Conservation (phyloP, 140 eudicot species). For the Oenanthe javanica region DNA sequence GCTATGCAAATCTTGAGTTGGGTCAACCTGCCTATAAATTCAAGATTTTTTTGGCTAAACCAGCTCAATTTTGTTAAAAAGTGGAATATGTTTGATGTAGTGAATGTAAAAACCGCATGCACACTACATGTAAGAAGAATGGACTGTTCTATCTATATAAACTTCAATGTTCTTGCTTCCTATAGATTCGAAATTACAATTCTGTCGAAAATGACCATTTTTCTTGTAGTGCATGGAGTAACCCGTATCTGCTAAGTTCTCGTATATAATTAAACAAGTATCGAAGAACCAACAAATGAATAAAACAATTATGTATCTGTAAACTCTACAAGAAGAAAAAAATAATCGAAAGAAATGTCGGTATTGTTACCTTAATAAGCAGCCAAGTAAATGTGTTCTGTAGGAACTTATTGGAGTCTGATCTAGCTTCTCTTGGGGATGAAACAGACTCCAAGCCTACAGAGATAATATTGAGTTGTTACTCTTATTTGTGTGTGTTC, state of each 20-base stretch:
- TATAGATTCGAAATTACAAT: too few species aligned
- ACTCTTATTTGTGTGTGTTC: neutral
- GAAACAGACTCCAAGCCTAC: conserved; percentile 3
- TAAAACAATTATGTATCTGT: neutral
- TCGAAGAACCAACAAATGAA: neutral
- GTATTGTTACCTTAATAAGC: neutral
- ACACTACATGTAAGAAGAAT: neutral
- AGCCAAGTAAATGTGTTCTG: neutral
- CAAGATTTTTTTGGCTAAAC: neutral
- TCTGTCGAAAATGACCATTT: too few species aligned
- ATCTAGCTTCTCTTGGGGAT: neutral
- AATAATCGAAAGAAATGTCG: neutral
- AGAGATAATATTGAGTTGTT: neutral
- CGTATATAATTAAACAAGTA: too few species aligned
- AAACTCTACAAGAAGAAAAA: neutral
- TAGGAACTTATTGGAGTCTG: neutral
- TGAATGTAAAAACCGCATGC: neutral
- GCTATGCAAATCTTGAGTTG: neutral
- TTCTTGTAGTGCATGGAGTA: too few species aligned
- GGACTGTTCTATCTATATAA: neutral
- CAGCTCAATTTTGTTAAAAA: neutral
- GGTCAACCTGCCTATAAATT: neutral
- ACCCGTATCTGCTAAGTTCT: too few species aligned
- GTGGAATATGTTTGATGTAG: neutral
- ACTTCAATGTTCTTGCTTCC: too few species aligned